Base-by-base conservation (phyloP, 1,284 basidiomycete genomes). In the Sphagnurus paluster region DNA sequence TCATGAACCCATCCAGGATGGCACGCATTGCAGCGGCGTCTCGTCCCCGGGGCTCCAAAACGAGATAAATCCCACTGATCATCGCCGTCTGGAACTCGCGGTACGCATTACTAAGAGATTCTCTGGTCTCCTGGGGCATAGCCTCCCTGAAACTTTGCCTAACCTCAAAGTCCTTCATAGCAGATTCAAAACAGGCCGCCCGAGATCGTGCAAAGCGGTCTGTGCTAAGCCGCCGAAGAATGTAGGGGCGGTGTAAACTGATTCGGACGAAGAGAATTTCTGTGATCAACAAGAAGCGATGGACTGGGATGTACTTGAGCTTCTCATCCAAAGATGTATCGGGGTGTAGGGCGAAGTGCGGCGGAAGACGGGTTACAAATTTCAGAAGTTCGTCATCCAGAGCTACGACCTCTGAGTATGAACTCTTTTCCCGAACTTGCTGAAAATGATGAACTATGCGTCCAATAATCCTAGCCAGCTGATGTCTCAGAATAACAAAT, bases 361-460 rank as follows among this genome's bases (percentile, higher is more conserved):
- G 84, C 5, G 93, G 93, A 16, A 96, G 74, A 44, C 72, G 71
- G 37, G 79, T 73, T 49, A 90, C 82, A 62, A 93, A 95, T 56
- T 78, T 80, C 46, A 92, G 74, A 13, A 98, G 69, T 53, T 97
- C 92, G 32, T 92, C 88, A 60, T 98, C 94, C 39, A 98, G 75
- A 1, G 76, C 70, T 33, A 90, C 67, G 29, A 95, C 91, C 59
- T 97, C 93, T 10, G 84, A 80, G 63, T 97, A 97, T 58, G 91
- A 88, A 41, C 86, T 87, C 41, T 79, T 80, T 42, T 84, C 81
- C 45, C 86, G 80, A 16, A 96, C 84, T 68, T 93, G 90, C 65
- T 98, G 95, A 68, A 95, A 98, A 66, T 96, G 92, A 60, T 96
- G 93, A 37, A 93, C 93, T 59, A 98, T 93, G 34, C 85, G 82